Percentiles rank a stretch among this genome's conserved stretches.
Evolutionary conservation across 1,139 yeast species (phyloP).

Genomic region (Lodderomyces oxycetoniae): DNA sequence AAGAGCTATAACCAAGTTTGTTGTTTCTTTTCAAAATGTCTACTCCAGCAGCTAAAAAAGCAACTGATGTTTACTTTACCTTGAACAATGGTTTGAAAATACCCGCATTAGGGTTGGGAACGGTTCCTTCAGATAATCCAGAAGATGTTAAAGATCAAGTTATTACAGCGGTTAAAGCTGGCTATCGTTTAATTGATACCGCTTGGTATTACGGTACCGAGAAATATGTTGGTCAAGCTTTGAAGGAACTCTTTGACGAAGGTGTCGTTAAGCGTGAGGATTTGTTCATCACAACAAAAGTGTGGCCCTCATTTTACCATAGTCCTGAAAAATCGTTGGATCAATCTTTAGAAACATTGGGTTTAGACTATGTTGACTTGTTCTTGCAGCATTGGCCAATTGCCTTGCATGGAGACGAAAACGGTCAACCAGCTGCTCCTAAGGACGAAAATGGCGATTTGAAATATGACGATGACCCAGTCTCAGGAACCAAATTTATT

Average conservation of each 20-base stretch:
- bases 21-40: neutral
- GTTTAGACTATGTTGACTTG: slow-evolving; percentile 55
- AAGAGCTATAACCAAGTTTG: too few species aligned
- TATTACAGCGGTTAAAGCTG: slow-evolving; percentile 37
- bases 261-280: slow-evolving; percentile 53
- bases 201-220: slow-evolving; percentile 51
- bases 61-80: slow-evolving; percentile 20
- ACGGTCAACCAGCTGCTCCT: slow-evolving; percentile 36
- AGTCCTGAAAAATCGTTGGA: slow-evolving; percentile 37
- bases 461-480: slow-evolving; percentile 39
- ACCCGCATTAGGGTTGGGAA: slow-evolving; percentile 41
- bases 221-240: slow-evolving; percentile 45
- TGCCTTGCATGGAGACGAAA: slow-evolving; percentile 31
- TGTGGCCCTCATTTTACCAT: slow-evolving; percentile 45
- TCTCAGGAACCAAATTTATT: slow-evolving; percentile 34
- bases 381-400: slow-evolving; percentile 63
- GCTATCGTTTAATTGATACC: slow-evolving; percentile 39
- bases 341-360: slow-evolving; percentile 32
- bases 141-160: slow-evolving; percentile 34
- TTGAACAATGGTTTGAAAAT: slow-evolving; percentile 31
- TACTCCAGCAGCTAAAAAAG: slow-evolving; percentile 10
- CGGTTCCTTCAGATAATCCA: slow-evolving; percentile 32
- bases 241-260: slow-evolving; percentile 43
- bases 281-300: slow-evolving; percentile 56
- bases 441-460: slow-evolving; percentile 38